Evolutionary conservation across 306 rosid species (phyloP).

Genomic region (Amphicarpaea edgeworthii): DNA sequence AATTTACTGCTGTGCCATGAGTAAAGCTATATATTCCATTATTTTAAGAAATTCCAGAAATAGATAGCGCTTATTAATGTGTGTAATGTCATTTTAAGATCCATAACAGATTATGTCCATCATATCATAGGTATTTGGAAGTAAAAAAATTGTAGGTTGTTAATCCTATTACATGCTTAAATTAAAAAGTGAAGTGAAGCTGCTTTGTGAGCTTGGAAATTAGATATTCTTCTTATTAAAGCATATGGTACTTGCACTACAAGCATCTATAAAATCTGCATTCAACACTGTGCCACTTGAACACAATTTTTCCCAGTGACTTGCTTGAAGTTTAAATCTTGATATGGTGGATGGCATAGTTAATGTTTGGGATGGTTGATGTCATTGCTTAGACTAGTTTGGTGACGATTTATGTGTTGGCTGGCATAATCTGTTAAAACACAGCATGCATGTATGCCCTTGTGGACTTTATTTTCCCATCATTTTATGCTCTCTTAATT

Average conservation of each 20-base stretch:
- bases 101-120: neutral
- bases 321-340: slow-evolving; percentile 21
- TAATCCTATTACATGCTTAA: neutral
- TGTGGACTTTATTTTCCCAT: neutral
- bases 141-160: neutral
- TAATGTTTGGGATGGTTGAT: slow-evolving; percentile 6
- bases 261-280: slow-evolving; percentile 1
- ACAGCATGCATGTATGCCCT: neutral
- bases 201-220: slow-evolving; percentile 24
- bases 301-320: neutral
- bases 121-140: neutral
- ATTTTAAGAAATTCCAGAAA: slow-evolving; percentile 16
- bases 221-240: slow-evolving; percentile 10
- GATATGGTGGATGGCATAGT: neutral
- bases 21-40: neutral
- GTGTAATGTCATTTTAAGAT: slow-evolving; percentile 12
- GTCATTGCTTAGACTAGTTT: slow-evolving; percentile 21
- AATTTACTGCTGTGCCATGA: neutral
- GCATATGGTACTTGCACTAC: slow-evolving; percentile 9
- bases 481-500: slow-evolving; percentile 29
- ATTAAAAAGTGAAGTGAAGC: neutral
- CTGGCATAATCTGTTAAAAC: slow-evolving; percentile 22
- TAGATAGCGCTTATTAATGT: neutral
- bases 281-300: neutral
- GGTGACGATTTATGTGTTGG: slow-evolving; percentile 9